These are phyloP conservation scores for Chlorella sp. DNA, from an alignment of 139 green algal genomes.

Conservation along the genomic window DNA sequence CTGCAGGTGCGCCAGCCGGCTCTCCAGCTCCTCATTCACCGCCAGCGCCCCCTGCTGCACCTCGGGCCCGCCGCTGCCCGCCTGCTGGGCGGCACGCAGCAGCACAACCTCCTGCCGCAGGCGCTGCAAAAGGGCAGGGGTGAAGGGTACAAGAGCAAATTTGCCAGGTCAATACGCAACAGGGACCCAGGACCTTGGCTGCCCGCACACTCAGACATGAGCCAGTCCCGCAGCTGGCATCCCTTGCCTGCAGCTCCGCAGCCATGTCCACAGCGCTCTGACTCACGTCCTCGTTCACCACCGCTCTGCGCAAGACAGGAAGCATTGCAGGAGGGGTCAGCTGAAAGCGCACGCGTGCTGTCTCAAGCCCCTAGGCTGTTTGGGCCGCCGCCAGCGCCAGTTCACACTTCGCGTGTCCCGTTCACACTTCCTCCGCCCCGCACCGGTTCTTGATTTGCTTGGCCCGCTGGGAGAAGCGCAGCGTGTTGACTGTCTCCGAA, in stretches of 20 bases:
- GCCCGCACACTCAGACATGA: too few relatives aligned
- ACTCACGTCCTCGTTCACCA: conserved; percentile 58
- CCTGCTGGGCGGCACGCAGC: conserved; percentile 12
- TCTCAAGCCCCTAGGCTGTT: too few relatives aligned
- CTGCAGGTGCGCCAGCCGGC: background rate
- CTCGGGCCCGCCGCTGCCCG: background rate
- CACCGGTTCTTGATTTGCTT: conserved; percentile 49
- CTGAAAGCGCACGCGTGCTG: too few relatives aligned
- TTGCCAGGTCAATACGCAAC: too few relatives aligned
- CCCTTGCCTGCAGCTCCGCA: background rate
- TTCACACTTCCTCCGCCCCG: too few relatives aligned
- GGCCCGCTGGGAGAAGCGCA: conserved; percentile 61
- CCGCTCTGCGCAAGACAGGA: conserved; percentile 1
- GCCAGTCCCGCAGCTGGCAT: too few relatives aligned
- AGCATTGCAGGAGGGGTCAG: too few relatives aligned
- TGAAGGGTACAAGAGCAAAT: background rate
- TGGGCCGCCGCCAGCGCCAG: too few relatives aligned
- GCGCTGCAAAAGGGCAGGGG: background rate
- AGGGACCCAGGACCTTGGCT: too few relatives aligned
- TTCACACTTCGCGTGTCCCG: too few relatives aligned
- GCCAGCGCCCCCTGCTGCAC: background rate
- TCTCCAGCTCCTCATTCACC: conserved; percentile 23
- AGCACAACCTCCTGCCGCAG: conserved; percentile 35
- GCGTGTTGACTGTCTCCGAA: conserved; percentile 58
- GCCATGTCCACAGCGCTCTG: conserved; percentile 24